phyloP scores from a whole-genome alignment of 139 green algal genomes.

The Volvox reticuliferus region DNA sequence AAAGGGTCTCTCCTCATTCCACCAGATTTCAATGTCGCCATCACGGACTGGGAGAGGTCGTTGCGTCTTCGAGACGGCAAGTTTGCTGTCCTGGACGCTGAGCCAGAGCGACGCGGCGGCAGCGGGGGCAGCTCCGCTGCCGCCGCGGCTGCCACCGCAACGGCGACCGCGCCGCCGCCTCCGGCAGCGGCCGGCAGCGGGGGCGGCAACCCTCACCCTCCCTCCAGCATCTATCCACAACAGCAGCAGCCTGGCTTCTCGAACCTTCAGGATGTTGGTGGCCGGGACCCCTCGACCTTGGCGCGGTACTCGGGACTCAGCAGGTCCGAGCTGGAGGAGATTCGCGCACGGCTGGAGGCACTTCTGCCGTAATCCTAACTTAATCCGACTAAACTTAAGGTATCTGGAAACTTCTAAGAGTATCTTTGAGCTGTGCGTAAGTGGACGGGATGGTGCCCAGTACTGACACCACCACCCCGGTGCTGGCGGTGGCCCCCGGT shows the following conservation, averaged over 20 bases:
- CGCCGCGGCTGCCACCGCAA: not conserved
- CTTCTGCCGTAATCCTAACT: constrained; percentile 53
- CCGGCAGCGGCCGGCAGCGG: not conserved
- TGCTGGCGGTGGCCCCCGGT: no score
- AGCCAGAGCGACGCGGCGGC: constrained; percentile 16
- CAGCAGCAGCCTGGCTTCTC: not conserved
- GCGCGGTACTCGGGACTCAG: constrained; percentile 40
- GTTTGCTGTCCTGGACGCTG: constrained; percentile 48
- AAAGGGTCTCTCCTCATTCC: constrained; percentile 80
- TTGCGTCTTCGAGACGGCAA: constrained; percentile 60
- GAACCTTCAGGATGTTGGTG: not conserved
- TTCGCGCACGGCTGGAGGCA: constrained; percentile 64
- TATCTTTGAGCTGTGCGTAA: no score
- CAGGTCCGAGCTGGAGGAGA: constrained; percentile 45
- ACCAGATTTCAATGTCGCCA: constrained; percentile 83
- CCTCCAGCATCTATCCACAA: not conserved
- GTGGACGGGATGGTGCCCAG: no score
- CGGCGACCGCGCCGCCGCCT: not conserved
- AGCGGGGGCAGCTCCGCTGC: not conserved
- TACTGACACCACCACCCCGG: no score
- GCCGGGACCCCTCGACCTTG: constrained; percentile 1
- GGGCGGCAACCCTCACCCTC: not conserved
- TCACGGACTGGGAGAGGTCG: constrained; percentile 91
- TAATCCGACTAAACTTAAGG: no score
- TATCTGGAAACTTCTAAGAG: no score